Conservation (phyloP, 495 filamentous ascomycete genomes). For the Chaetomium cochliodes region DNA sequence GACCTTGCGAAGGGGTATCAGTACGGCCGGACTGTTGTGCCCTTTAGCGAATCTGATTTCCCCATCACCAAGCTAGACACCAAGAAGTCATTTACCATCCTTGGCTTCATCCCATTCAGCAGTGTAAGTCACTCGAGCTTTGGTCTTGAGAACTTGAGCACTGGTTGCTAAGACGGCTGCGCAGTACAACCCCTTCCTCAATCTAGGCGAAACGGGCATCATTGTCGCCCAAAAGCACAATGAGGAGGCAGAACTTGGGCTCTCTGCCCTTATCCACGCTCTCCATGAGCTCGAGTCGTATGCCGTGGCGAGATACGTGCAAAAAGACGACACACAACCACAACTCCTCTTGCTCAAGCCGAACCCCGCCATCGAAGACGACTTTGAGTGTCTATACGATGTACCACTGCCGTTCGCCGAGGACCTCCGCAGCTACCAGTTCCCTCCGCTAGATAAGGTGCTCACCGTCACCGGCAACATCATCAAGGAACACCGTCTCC, state of each 20-base stretch:
- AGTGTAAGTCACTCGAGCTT: conserved; percentile 53
- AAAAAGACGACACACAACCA: conserved; percentile 75
- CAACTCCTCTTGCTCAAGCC: conserved; percentile 77
- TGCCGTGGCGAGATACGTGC: conserved; percentile 81
- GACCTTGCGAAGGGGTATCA: conserved; percentile 89
- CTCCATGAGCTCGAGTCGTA: conserved; percentile 84
- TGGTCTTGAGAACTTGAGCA: background rate
- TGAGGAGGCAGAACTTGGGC: conserved; percentile 69
- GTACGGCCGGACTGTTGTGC: conserved; percentile 89
- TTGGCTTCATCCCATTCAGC: conserved; percentile 78
- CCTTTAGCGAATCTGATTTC: conserved; percentile 79
- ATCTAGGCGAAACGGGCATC: conserved; percentile 73
- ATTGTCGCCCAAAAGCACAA: conserved; percentile 73
- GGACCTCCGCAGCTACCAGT: conserved; percentile 83
- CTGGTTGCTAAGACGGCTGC: conserved; percentile 15
- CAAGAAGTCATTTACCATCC: conserved; percentile 66
- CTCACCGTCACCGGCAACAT: conserved; percentile 85
- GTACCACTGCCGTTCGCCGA: conserved; percentile 92
- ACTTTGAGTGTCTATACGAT: conserved; percentile 87
- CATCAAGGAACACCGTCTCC: conserved; percentile 78
- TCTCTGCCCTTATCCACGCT: conserved; percentile 88
- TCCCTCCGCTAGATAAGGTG: conserved; percentile 85
- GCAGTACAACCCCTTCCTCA: conserved; percentile 81
- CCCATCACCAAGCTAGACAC: conserved; percentile 81
- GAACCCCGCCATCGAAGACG: conserved; percentile 72